Evolutionary conservation across 2,329 filamentous ascomycete species (phyloP).

Genomic region (Penicillium sp.): DNA sequence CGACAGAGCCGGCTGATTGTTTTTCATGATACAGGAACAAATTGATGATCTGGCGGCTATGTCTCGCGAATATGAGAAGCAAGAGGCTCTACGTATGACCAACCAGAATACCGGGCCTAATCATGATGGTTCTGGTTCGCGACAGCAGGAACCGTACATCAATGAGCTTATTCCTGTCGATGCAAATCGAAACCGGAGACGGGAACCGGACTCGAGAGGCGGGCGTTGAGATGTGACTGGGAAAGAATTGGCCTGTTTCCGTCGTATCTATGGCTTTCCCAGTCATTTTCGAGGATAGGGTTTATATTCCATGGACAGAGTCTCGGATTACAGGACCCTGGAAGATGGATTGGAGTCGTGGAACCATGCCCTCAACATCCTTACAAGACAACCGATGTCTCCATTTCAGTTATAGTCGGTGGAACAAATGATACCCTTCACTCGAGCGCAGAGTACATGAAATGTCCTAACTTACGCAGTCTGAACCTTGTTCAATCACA

Average conservation of each 20-base stretch:
- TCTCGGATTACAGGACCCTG: neutral
- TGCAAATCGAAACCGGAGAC: constrained; percentile 27
- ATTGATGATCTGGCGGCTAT: constrained; percentile 47
- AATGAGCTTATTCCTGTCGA: constrained; percentile 41
- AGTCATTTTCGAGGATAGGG: neutral
- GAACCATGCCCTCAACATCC: neutral
- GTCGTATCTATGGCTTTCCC: neutral
- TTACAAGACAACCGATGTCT: neutral
- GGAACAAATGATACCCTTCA: neutral
- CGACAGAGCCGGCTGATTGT: constrained; percentile 9
- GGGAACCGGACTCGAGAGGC: constrained; percentile 29
- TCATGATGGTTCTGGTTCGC: constrained; percentile 1
- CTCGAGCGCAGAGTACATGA: neutral
- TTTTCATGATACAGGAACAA: constrained; percentile 39
- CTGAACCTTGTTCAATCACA: neutral
- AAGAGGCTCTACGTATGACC: constrained; percentile 45
- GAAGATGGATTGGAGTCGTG: neutral
- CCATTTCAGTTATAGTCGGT: no score
- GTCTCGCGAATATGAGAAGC: constrained; percentile 46
- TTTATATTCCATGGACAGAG: neutral
- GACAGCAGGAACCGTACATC: constrained; percentile 37
- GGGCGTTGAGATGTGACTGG: constrained; percentile 9
- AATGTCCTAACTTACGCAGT: neutral
- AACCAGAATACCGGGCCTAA: constrained; percentile 18
- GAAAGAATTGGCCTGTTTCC: neutral